Evolutionary conservation across 805 yeast genomes (phyloP).

Genomic region (Cyberlindnera xylosilytica): DNA sequence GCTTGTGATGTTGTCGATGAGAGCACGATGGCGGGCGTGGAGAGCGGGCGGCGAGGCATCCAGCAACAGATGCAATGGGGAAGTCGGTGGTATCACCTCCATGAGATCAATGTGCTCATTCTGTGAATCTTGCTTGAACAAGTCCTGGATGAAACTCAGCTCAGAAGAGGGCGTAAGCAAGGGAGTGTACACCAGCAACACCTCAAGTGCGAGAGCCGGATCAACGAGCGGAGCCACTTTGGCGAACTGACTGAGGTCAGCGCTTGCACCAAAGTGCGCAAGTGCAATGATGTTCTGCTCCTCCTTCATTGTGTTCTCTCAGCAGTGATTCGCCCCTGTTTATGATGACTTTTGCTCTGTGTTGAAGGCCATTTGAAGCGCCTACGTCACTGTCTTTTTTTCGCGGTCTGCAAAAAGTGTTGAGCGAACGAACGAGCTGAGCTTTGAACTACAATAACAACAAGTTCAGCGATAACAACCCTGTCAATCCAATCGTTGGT

Average conservation of each 20-base stretch:
- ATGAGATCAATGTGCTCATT: not conserved
- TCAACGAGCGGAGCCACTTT: constrained; percentile 3
- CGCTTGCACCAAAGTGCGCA: constrained; percentile 4
- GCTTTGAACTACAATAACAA: no score
- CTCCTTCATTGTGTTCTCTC: constrained; percentile 4
- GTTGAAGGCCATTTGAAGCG: no score
- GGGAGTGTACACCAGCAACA: constrained; percentile 14
- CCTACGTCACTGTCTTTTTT: not conserved
- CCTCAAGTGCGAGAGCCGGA: constrained; percentile 2
- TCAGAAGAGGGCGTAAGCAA: constrained; percentile 7
- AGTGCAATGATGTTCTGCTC: constrained; percentile 6
- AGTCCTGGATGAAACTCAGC: constrained; percentile 6
- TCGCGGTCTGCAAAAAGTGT: no score
- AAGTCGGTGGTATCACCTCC: constrained; percentile 1
- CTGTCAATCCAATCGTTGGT: no score
- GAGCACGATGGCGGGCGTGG: constrained; percentile 3
- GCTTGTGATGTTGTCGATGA: not conserved
- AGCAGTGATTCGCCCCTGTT: no score
- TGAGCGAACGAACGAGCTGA: no score
- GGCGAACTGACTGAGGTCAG: not conserved
- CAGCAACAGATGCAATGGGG: constrained; percentile 3
- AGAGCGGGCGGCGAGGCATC: constrained; percentile 6
- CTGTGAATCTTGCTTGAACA: not conserved
- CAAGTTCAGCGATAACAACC: not conserved
- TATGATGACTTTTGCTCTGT: no score